Base-by-base conservation (phyloP, 441 rosid species). In the Cnidoscolus chayamansa region DNA sequence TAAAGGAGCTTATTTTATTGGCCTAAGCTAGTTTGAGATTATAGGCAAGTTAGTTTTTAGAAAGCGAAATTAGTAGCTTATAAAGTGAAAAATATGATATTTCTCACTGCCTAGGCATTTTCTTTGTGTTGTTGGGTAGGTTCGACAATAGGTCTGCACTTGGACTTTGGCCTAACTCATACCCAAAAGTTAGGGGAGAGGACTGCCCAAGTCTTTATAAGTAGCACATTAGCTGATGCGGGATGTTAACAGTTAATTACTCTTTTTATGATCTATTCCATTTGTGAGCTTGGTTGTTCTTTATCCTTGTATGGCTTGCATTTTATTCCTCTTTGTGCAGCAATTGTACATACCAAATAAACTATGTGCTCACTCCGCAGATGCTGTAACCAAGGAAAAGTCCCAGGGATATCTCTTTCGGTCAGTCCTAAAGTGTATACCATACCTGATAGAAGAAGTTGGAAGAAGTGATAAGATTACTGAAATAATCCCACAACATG, bases 401-500 rank as follows among this genome's bases (percentile, higher is more conserved):
- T 91, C 98, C 73, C 98, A 93, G 81, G 98, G 92, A 58, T 87
- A 92, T 80, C 94, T 96, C 74, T 96, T 96, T 77, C 89, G 93
- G 54, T 91, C 97, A 20, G 98, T 93, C 78, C 88, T 96, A 72
- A 93, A 91, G 86, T 96, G 99, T 84, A 96, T 93, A 82, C 99
- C 99, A 37, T 90, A 86, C 77, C 84, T 96, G 81, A 93, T 93
- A 62, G 97, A 93, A 84, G 99, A 93, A 90, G 99, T 93, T 82
- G 96, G 99, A 60, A 88, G 99, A 86, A 91, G 85, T 80, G 99
- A 93, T 84, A 96, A 91, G 88, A 91, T 96, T 71, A 87, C 99
- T 37, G 99, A 96, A 85, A 91, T 96, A 78, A 96, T 96, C 84
- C 99, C 99, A 76, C 97, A 93, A 83, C 98, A 96, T 78, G 99